Evolutionary conservation across 2,329 filamentous ascomycete species (phyloP).

Genomic region (Magnaporthiopsis incrustans): DNA sequence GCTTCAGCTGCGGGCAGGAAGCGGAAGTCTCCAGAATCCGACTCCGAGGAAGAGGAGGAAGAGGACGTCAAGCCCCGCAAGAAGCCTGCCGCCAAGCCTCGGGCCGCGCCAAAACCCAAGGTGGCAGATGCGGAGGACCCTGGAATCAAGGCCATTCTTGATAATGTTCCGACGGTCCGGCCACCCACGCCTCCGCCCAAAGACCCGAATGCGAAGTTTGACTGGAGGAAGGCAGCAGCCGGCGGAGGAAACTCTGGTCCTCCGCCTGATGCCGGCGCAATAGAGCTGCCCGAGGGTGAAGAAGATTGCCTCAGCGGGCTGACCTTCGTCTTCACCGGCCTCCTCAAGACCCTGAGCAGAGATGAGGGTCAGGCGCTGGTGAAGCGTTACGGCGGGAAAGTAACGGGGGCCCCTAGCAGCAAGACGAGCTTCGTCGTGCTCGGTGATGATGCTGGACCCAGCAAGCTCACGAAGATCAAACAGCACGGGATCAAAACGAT

Average conservation of each 20-base stretch:
- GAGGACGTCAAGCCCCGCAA: constrained; percentile 42
- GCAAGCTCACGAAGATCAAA: constrained; percentile 81
- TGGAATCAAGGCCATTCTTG: constrained; percentile 73
- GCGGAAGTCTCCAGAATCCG: constrained; percentile 47
- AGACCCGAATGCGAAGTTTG: constrained; percentile 65
- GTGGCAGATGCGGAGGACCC: constrained; percentile 58
- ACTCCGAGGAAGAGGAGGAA: constrained; percentile 49
- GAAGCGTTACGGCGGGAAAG: constrained; percentile 90
- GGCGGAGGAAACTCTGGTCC: constrained; percentile 55
- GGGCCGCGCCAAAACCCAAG: constrained; percentile 37
- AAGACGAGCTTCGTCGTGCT: constrained; percentile 94
- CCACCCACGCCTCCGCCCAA: constrained; percentile 76
- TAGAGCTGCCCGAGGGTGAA: constrained; percentile 71
- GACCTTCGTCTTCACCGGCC: constrained; percentile 90
- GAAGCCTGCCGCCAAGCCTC: constrained; percentile 40
- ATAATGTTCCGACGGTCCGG: constrained; percentile 75
- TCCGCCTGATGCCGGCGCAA: constrained; percentile 53
- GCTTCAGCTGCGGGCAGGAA: constrained; percentile 32
- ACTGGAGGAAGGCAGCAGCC: constrained; percentile 58
- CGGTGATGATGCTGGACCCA: constrained; percentile 84
- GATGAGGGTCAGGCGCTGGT: constrained; percentile 81
- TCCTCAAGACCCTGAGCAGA: constrained; percentile 70
- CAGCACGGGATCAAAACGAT: constrained; percentile 81
- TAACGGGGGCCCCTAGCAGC: constrained; percentile 74
- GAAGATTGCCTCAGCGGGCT: constrained; percentile 87